Evolutionary conservation across 2,329 filamentous ascomycete species (phyloP).

Genomic region (Triangularia verruculosa): DNA sequence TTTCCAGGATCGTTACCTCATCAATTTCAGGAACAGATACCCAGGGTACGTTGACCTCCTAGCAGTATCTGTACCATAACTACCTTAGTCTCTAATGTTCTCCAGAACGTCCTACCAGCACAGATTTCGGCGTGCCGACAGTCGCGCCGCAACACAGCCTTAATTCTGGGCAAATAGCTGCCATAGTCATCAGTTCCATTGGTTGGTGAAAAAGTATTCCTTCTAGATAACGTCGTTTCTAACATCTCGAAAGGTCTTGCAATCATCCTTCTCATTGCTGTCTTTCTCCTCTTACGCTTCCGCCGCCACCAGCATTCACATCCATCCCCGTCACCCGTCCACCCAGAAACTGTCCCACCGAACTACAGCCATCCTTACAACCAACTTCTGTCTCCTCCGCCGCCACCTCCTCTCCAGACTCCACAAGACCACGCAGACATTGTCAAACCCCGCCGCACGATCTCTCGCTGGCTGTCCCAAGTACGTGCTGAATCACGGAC

Average conservation of each 20-base stretch:
- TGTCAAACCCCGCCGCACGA: neutral
- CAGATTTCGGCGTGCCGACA: neutral
- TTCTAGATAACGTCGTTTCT: neutral
- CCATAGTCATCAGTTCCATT: neutral
- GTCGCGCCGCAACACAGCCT: neutral
- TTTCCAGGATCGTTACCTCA: neutral
- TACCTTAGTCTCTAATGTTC: neutral
- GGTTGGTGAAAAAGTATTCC: neutral
- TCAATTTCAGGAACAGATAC: neutral
- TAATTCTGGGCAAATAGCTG: neutral
- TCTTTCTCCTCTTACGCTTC: neutral
- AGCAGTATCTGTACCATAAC: too few relatives aligned
- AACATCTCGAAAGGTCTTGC: neutral
- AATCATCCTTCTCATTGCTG: neutral
- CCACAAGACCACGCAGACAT: neutral
- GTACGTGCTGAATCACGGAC: neutral
- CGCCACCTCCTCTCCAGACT: conserved; percentile 50
- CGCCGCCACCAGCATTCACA: neutral
- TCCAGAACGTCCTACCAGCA: neutral
- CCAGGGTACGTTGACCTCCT: neutral
- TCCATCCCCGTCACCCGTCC: neutral
- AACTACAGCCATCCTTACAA: neutral
- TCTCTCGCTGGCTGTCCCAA: neutral
- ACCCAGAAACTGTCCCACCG: neutral
- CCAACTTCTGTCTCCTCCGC: conserved; percentile 34